Conservation (phyloP, 305 asterid genomes). For the Fraxinus floribunda region DNA sequence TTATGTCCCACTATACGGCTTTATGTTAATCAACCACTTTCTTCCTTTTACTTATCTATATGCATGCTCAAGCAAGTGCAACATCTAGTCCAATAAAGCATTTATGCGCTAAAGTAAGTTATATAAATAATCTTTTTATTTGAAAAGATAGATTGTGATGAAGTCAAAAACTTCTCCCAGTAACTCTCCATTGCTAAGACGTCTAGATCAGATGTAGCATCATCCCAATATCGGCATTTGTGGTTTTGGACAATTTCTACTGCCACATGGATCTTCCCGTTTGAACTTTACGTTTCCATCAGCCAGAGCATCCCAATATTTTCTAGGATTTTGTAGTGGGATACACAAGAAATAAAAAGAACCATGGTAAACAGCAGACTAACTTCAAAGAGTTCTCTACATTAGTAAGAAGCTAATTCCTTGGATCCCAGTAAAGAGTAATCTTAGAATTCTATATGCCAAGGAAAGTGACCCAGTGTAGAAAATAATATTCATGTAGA, state of each 20-base stretch:
- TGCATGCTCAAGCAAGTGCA: background rate
- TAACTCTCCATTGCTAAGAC: background rate
- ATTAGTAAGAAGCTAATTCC: background rate
- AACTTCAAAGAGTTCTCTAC: background rate
- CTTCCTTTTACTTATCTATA: background rate
- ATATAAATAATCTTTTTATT: background rate
- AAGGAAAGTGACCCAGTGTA: constrained; percentile 12
- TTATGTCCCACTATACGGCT: background rate
- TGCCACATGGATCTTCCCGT: background rate
- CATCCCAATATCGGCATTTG: background rate
- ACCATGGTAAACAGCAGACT: background rate
- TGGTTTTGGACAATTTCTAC: background rate
- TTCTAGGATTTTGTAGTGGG: background rate
- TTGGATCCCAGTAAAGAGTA: background rate
- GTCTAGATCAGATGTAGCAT: background rate
- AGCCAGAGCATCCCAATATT: background rate
- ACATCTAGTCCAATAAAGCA: background rate
- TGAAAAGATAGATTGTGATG: constrained; percentile 3
- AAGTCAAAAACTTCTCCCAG: constrained; percentile 14
- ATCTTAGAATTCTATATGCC: constrained; percentile 9
- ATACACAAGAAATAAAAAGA: background rate
- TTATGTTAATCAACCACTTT: background rate
- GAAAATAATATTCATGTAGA: background rate
- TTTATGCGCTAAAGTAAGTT: background rate
- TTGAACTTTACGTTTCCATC: background rate